These are phyloP conservation scores for Cyberlindnera americana DNA, from an alignment of 805 yeast genomes.

Conservation along the genomic window DNA sequence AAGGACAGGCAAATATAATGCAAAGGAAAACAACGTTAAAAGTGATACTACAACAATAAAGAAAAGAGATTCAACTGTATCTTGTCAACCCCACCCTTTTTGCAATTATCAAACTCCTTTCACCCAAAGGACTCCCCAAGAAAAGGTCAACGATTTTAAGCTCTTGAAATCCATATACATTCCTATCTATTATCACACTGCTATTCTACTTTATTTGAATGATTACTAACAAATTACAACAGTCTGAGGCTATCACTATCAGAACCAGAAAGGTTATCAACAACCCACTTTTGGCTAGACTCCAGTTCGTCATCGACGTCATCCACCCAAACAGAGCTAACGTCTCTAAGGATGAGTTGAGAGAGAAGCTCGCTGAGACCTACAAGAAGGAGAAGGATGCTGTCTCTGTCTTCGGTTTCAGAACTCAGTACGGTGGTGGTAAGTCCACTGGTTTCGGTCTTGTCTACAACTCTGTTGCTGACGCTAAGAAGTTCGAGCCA, in stretches of 20 bases:
- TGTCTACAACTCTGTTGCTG: conserved; percentile 96
- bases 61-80: too few species aligned
- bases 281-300: conserved; percentile 98
- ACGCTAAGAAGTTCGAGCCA: conserved; percentile 99
- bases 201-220: too few species aligned
- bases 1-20: too few species aligned
- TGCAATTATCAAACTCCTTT: too few species aligned
- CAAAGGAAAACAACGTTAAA: too few species aligned
- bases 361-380: conserved; percentile 84
- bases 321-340: conserved; percentile 99
- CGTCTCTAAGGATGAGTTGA: conserved; percentile 98
- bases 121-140: too few species aligned
- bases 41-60: too few species aligned
- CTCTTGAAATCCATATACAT: too few species aligned
- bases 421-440: conserved; percentile 99
- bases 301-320: conserved; percentile 99
- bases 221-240: conserved; percentile 23
- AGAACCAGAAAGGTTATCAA: conserved; percentile 98
- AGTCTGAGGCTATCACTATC: conserved; percentile 99
- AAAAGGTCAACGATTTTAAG: too few species aligned
- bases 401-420: conserved; percentile 98
- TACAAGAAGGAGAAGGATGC: conserved; percentile 93
- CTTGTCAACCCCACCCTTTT: too few species aligned
- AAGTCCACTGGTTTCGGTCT: conserved; percentile 99
- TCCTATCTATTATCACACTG: too few species aligned